A percentile compares a stretch with the other conserved stretches of the same genome.
These are phyloP conservation scores for Populus hybrid DNA, from an alignment of 441 rosid species.

Conservation along the genomic window DNA sequence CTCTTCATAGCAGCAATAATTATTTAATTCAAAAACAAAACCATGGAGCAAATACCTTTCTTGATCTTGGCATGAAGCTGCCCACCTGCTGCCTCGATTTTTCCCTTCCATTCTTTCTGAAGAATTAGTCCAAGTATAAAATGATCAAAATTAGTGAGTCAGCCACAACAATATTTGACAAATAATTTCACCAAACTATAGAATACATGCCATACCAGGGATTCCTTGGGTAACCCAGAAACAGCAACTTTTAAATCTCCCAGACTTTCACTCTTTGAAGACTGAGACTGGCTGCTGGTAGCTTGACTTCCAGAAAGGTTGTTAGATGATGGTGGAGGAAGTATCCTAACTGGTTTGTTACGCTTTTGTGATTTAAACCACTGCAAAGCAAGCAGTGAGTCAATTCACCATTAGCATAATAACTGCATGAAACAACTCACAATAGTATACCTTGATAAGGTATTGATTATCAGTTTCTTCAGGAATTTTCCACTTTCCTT, in stretches of 20 bases:
- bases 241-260: constrained; percentile 66
- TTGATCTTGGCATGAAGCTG: constrained; percentile 66
- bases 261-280: constrained; percentile 63
- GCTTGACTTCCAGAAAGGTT: constrained; percentile 45
- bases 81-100: constrained; percentile 80
- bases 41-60: constrained; percentile 49
- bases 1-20: constrained; percentile 2
- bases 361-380: constrained; percentile 86
- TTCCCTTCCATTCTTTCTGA: constrained; percentile 85
- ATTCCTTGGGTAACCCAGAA: constrained; percentile 61
- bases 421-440: constrained; percentile 5
- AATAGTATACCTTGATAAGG: constrained; percentile 57
- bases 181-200: constrained; percentile 15
- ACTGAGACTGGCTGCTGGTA: constrained; percentile 40
- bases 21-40: constrained; percentile 10
- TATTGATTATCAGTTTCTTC: constrained; percentile 60
- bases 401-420: constrained; percentile 20
- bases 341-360: constrained; percentile 61
- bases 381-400: constrained; percentile 44
- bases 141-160: constrained; percentile 6
- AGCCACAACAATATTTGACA: neutral
- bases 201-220: constrained; percentile 38
- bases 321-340: constrained; percentile 48
- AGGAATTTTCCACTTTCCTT: constrained; percentile 87
- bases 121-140: constrained; percentile 24